Percentiles rank a stretch among this genome's conserved stretches.
phyloP scores from a whole-genome alignment of 768 basidiomycete species.

The Mycena latifolia region DNA sequence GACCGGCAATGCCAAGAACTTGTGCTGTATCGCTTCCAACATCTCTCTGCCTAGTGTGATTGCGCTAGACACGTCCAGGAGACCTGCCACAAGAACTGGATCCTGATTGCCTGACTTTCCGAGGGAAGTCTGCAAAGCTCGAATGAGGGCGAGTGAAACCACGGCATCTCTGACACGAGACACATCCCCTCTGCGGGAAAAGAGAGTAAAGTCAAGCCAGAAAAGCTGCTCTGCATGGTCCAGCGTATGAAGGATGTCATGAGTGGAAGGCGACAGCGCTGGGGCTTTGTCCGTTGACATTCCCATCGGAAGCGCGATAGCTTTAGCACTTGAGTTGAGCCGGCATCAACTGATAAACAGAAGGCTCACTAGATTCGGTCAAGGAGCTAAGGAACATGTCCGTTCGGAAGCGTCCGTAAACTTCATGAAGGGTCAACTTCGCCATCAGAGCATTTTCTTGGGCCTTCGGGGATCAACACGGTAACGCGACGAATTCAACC shows the following conservation, averaged over 20 bases:
- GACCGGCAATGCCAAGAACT: conserved; percentile 60
- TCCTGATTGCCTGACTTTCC: conserved; percentile 67
- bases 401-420: conserved; percentile 80
- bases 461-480: conserved; percentile 57
- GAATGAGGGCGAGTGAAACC: conserved; percentile 76
- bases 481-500: not conserved
- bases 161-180: conserved; percentile 81
- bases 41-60: conserved; percentile 90
- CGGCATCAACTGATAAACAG: not conserved
- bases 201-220: conserved; percentile 71
- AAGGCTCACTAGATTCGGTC: conserved; percentile 85
- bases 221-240: conserved; percentile 78
- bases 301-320: conserved; percentile 87
- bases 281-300: conserved; percentile 62
- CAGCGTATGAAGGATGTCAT: conserved; percentile 72
- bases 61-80: conserved; percentile 81
- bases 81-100: conserved; percentile 67
- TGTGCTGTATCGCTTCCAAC: conserved; percentile 82
- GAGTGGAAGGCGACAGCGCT: conserved; percentile 57
- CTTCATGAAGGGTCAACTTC: conserved; percentile 81
- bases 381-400: conserved; percentile 94
- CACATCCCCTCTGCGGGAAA: conserved; percentile 70
- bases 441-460: conserved; percentile 84
- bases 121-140: conserved; percentile 84
- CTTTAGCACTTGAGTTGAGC: conserved; percentile 51